Base-by-base conservation (phyloP, 495 filamentous ascomycete genomes). In the Penicillium odoratum region DNA sequence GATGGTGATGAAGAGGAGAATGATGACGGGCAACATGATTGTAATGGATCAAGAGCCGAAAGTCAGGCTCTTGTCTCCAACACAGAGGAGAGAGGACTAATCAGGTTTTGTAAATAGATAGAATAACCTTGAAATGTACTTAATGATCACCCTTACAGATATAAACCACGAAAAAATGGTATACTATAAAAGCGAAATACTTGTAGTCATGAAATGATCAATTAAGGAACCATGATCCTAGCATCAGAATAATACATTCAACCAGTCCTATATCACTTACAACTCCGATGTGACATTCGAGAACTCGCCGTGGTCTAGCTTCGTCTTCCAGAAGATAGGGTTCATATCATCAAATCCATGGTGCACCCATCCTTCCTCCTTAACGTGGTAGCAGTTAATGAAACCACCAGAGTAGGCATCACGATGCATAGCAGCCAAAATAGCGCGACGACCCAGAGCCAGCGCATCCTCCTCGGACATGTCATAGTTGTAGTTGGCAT, bases 341-440 rank as follows among this genome's bases (percentile, higher is more conserved):
- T 94, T 92, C 61, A 92, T 96, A 70, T 96, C 91, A 70, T 79
- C 89, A 81, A 98, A 98, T 48, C 94, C 94, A 69, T 97, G 93
- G 82, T 96, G 96, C 60, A 93, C 92, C 94, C 94, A 98, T 58
- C 94, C 94, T 58, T 90, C 87, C 77, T 98, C 93, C 86, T 97
- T 97, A 67, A 98, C 91, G 68, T 98, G 95, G 73, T 98, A 98
- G 67, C 96, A 65, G 78, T 98, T 98, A 82, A 98, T 97, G 80
- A 86, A 97, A 56, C 94, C 95, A 80, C 94, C 94, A 18, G 94
- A 98, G 84, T 88, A 98, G 16, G 94, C 94, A 74, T 98, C 94
- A 66, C 94, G 82, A 78, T 98, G 94, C 56, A 93, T 98, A 53
- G 94, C 94, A n/a, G 94, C 94, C 55, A 98, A 77, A 72, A 98